phyloP scores from a whole-genome alignment of 1,284 basidiomycete species.

The Porogramme epimiltina region DNA sequence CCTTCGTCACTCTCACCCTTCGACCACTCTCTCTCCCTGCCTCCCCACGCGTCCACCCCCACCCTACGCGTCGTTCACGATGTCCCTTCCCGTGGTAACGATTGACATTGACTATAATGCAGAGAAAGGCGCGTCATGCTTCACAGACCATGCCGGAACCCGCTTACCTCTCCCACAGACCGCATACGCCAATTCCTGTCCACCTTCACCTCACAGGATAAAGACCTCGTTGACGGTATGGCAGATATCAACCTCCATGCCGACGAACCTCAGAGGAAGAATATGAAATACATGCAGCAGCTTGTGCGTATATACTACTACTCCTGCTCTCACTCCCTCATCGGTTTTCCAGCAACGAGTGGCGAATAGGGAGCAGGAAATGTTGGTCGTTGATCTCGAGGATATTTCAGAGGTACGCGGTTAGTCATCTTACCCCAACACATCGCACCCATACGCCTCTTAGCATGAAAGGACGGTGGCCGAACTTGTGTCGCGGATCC shows the following conservation, averaged over 20 bases:
- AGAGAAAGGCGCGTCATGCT: conserved; percentile 32
- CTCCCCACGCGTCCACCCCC: neutral
- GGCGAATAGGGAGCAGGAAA: conserved; percentile 90
- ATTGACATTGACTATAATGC: conserved; percentile 51
- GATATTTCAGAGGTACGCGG: conserved; percentile 68
- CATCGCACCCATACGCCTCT: neutral
- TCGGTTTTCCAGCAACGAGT: conserved; percentile 72
- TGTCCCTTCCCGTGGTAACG: conserved; percentile 53
- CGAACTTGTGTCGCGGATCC: conserved; percentile 76
- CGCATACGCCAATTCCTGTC: conserved; percentile 73
- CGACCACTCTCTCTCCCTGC: conserved; percentile 1
- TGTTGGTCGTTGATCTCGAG: conserved; percentile 81
- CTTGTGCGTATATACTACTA: conserved; percentile 60
- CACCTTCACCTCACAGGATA: conserved; percentile 63
- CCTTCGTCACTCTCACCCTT: conserved; percentile 1
- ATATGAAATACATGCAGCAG: conserved; percentile 88
- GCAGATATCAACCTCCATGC: conserved; percentile 72
- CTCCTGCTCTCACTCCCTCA: conserved; percentile 16
- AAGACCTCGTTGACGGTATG: conserved; percentile 70
- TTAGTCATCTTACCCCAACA: neutral
- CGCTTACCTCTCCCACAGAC: conserved; percentile 40
- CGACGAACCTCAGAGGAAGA: conserved; percentile 38
- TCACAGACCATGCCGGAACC: neutral
- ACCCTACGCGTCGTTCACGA: conserved; percentile 25
- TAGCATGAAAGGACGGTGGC: conserved; percentile 68